These are phyloP conservation scores for Lenzites betulinus DNA, from an alignment of 768 basidiomycete genomes.

Conservation along the genomic window DNA sequence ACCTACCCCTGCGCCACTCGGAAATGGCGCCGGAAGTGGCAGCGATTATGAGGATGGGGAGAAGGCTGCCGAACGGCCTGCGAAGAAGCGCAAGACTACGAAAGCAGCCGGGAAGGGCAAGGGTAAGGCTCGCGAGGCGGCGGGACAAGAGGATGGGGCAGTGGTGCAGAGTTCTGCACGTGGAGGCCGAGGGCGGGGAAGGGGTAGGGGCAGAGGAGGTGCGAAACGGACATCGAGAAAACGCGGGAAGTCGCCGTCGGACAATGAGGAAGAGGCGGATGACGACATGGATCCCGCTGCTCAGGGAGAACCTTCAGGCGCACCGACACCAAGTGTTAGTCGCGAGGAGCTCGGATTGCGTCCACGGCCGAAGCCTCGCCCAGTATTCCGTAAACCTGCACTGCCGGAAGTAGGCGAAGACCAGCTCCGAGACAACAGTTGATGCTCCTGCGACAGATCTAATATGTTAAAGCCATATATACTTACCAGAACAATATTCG, in stretches of 20 bases:
- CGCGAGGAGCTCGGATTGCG: constrained; percentile 36
- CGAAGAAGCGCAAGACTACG: constrained; percentile 36
- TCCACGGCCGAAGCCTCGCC: constrained; percentile 40
- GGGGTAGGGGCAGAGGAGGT: constrained; percentile 10
- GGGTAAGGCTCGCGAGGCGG: not conserved
- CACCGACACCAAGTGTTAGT: constrained; percentile 26
- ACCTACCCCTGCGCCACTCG: constrained; percentile 5
- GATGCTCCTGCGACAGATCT: not conserved
- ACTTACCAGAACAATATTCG: not conserved
- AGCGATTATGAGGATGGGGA: constrained; percentile 16
- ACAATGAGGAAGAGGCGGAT: constrained; percentile 17
- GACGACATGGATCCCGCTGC: not conserved
- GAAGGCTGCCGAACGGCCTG: constrained; percentile 27
- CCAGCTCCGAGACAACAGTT: not conserved
- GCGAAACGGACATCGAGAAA: constrained; percentile 21
- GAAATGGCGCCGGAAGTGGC: constrained; percentile 28
- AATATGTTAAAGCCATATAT: too few relatives aligned
- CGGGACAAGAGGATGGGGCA: not conserved
- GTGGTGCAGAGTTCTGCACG: not conserved
- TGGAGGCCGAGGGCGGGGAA: not conserved
- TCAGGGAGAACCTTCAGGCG: constrained; percentile 17
- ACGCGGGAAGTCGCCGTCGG: constrained; percentile 24
- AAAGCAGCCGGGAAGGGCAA: constrained; percentile 15
- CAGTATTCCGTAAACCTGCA: not conserved
- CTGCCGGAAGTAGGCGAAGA: not conserved